Conservation (phyloP, 2,329 filamentous ascomycete species). For the Thyridium curvatum region DNA sequence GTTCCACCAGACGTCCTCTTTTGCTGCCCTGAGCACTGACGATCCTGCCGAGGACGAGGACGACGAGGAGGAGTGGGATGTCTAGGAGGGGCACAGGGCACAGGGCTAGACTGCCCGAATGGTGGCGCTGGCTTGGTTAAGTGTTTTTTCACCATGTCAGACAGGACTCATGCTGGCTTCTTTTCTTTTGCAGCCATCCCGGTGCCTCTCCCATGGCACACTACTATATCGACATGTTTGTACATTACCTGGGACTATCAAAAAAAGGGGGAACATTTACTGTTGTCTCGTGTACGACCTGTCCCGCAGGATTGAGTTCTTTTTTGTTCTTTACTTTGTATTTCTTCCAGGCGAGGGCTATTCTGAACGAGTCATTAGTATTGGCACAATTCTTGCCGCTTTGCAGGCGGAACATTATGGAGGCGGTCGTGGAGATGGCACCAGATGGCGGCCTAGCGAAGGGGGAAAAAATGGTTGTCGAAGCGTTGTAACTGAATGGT, state of each 20-base stretch:
- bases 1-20: conserved; percentile 34
- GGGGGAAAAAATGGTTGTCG: no score
- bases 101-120: background rate
- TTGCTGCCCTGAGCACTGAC: conserved; percentile 40
- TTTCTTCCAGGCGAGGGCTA: background rate
- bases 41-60: conserved; percentile 31
- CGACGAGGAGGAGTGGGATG: conserved; percentile 46
- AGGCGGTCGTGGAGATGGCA: background rate
- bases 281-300: background rate
- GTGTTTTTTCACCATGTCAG: no score
- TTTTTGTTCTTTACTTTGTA: background rate
- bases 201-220: no score
- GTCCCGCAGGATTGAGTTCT: background rate
- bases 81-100: conserved; percentile 24
- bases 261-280: background rate
- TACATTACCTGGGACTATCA: background rate
- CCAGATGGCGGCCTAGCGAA: no score
- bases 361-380: no score
- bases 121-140: no score
- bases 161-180: no score
- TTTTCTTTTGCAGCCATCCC: no score
- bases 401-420: background rate
- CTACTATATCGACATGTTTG: background rate
- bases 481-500: no score
- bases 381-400: no score